Conservation (phyloP, 2,329 filamentous ascomycete species). For the Clonostachys chloroleuca region DNA sequence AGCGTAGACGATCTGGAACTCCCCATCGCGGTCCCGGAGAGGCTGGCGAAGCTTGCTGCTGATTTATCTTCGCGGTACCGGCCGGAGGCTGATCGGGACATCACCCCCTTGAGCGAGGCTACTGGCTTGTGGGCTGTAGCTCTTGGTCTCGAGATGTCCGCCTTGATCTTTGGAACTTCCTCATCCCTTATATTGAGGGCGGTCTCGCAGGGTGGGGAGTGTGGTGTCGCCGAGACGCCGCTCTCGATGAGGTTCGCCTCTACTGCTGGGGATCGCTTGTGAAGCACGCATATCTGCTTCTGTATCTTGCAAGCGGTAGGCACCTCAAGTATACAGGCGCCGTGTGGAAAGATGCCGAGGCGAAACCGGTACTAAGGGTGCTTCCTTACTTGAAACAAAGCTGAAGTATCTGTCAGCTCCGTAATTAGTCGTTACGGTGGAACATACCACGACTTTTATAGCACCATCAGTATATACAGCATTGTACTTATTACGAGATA, state of each 20-base stretch:
- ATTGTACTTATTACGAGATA: too few species aligned
- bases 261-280: slow-evolving; percentile 77
- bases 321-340: slow-evolving; percentile 52
- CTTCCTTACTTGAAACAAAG: slow-evolving; percentile 11
- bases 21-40: slow-evolving; percentile 49
- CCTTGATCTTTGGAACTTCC: slow-evolving; percentile 54
- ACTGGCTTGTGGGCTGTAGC: slow-evolving; percentile 65
- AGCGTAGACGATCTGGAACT: slow-evolving; percentile 39
- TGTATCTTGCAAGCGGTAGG: slow-evolving; percentile 69
- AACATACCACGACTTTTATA: too few species aligned
- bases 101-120: slow-evolving; percentile 66
- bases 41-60: slow-evolving; percentile 45
- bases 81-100: slow-evolving; percentile 26
- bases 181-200: slow-evolving; percentile 54
- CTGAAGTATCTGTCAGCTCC: not conserved
- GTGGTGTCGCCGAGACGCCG: slow-evolving; percentile 44
- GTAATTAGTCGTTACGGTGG: too few species aligned
- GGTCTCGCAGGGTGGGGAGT: slow-evolving; percentile 65
- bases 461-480: too few species aligned
- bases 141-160: slow-evolving; percentile 46
- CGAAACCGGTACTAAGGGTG: slow-evolving; percentile 42
- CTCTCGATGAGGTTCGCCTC: slow-evolving; percentile 48
- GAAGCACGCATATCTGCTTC: slow-evolving; percentile 67
- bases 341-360: slow-evolving; percentile 63
- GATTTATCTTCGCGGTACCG: slow-evolving; percentile 48